Evolutionary conservation across 192 early-diverging fungal species (phyloP).

Genomic region (Linnemannia elongata): DNA sequence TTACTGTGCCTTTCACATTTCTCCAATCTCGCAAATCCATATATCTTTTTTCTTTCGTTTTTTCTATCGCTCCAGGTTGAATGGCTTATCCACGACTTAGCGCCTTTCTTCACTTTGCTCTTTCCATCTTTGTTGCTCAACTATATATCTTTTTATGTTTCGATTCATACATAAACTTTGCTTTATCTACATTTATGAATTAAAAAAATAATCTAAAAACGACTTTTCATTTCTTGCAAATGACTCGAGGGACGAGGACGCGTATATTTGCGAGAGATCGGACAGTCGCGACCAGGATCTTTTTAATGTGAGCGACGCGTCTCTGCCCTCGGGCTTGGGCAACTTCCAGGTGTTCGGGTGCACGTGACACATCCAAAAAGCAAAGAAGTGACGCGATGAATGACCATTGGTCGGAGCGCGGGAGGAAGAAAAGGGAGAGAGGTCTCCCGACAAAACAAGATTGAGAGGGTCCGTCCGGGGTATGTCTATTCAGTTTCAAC

Average conservation of each 20-base stretch:
- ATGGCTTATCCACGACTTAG: no score
- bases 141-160: no score
- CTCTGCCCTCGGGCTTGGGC: background rate
- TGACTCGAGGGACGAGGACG: background rate
- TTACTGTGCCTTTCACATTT: no score
- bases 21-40: no score
- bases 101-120: no score
- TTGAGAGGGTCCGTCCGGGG: background rate
- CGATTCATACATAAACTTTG: no score
- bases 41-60: no score
- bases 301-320: background rate
- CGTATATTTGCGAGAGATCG: background rate
- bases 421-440: background rate
- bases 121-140: no score
- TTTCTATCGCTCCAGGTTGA: no score
- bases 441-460: background rate
- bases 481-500: background rate
- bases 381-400: background rate
- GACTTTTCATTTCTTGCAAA: background rate
- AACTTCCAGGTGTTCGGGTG: background rate
- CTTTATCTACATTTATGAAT: no score
- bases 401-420: background rate
- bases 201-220: background rate
- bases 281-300: background rate
- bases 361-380: background rate